A percentile compares a stretch with the other conserved stretches of the same genome.
phyloP scores from a whole-genome alignment of 768 basidiomycete genomes.

The Leucocoprinus sp. region DNA sequence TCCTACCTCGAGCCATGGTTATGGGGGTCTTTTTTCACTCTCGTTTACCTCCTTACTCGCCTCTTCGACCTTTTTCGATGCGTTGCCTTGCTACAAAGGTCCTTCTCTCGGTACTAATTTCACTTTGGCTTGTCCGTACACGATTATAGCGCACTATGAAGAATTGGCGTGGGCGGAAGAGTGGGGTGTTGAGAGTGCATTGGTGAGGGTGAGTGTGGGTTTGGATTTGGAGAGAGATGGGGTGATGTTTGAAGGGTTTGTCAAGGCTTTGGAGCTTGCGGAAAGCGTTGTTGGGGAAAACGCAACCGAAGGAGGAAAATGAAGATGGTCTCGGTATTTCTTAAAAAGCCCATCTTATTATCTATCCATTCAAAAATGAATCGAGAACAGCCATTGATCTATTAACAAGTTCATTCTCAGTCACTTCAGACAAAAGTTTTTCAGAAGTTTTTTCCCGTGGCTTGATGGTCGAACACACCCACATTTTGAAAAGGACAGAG shows the following conservation, averaged over 20 bases:
- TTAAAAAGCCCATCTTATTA: too few species aligned
- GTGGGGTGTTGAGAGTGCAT: slow-evolving; percentile 75
- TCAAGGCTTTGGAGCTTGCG: slow-evolving; percentile 60
- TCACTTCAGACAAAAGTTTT: too few species aligned
- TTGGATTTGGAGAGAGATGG: slow-evolving; percentile 58
- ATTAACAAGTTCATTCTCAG: too few species aligned
- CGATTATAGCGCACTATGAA: slow-evolving; percentile 81
- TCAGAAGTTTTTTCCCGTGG: too few species aligned
- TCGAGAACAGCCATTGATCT: too few species aligned
- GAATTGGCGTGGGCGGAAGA: slow-evolving; percentile 89
- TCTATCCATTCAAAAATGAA: neutral
- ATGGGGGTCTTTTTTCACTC: slow-evolving; percentile 82
- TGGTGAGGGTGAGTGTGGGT: slow-evolving; percentile 90
- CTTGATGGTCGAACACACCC: too few species aligned
- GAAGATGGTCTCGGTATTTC: slow-evolving; percentile 5
- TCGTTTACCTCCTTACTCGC: slow-evolving; percentile 67
- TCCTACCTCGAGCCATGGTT: slow-evolving; percentile 39
- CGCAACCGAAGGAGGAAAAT: neutral
- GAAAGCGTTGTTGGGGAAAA: neutral
- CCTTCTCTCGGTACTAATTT: slow-evolving; percentile 94
- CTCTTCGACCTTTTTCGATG: slow-evolving; percentile 77
- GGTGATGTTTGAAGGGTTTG: slow-evolving; percentile 50
- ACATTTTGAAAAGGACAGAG: too few species aligned
- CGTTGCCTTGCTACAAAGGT: slow-evolving; percentile 78
- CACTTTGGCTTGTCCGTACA: slow-evolving; percentile 90